Base-by-base conservation (phyloP, 2,329 filamentous ascomycete genomes). In the Dactylonectria macrodidyma region DNA sequence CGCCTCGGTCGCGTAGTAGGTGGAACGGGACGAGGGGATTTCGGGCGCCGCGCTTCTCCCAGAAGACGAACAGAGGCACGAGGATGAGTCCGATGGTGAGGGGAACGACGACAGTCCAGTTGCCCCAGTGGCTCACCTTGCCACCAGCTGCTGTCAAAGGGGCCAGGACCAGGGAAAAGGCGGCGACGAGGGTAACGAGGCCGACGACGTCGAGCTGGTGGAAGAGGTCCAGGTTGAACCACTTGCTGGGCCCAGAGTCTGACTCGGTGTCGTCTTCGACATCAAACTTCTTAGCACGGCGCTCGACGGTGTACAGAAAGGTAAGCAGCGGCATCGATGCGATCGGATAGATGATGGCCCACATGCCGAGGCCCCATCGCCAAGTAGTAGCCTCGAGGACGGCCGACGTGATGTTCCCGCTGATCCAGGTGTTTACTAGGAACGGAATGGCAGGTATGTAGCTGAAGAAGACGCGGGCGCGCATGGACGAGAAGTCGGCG, bases 331-430 rank as follows among this genome's bases (percentile, higher is more conserved):
- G 89, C 5, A 90, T 66, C 0, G 86, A 83, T 62, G 85, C 86
- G 8, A 88, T 80, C 1, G 89, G 86, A 73, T 88, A 90, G 57
- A 91, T 88, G 68, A 91, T 86, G 54, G 83, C 84, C 84, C 87
- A 91, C 88, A 91, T 91, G 69, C 89, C 89, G 26, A 90, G 84
- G 14, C 89, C 90, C 88, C 89, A 91, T 65, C 84, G 79, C 90
- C 90, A 92, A 2, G 81, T 85, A 0, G 87, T 87, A 2, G 75
- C 76, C 0, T 64, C 72, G 22, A 91, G 74, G 1, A 91, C 87
- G 0, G 86, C 83, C 0, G 78, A 75, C 0, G 87, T 85, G 57
- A 92, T 79, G 68, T 88, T 85, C 22, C 89, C 90, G 67, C 87
- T 88, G 14, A 91, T 84, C 89, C 89, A 92, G 0, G 89, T 89